These are phyloP conservation scores for Staphylotrichum longicolle DNA, from an alignment of 495 filamentous ascomycete species.

Conservation along the genomic window DNA sequence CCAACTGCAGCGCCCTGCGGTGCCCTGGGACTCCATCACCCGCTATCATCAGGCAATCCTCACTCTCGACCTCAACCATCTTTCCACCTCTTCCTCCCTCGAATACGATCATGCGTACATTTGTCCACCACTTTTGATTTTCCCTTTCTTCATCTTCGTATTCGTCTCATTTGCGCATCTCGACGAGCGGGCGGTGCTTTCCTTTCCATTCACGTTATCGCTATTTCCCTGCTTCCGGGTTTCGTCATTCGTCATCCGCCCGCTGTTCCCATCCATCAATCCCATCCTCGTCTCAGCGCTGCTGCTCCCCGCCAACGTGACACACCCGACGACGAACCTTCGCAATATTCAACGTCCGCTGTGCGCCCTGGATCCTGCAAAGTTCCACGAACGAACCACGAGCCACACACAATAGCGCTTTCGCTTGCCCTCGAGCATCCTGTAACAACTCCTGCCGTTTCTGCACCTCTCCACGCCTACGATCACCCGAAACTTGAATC, in stretches of 20 bases:
- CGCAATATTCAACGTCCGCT: background rate
- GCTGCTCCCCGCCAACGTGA: slow-evolving; percentile 12
- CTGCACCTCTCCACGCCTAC: background rate
- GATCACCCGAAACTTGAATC: background rate
- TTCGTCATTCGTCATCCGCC: slow-evolving; percentile 13
- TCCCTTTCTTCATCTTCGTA: background rate
- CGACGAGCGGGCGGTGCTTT: slow-evolving; percentile 18
- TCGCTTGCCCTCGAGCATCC: background rate
- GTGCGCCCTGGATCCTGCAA: background rate
- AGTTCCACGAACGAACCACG: slow-evolving; percentile 5
- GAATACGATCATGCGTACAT: background rate
- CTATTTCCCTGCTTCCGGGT: slow-evolving; percentile 1
- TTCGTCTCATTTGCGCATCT: slow-evolving; percentile 5
- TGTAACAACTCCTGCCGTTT: background rate
- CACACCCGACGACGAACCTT: slow-evolving; percentile 3
- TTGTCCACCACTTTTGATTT: background rate
- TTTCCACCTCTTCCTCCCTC: background rate
- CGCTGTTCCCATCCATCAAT: slow-evolving; percentile 12
- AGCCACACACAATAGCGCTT: slow-evolving; percentile 6
- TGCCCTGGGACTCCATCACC: too few species aligned
- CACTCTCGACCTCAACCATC: background rate
- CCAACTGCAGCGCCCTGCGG: too few species aligned
- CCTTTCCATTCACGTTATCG: background rate
- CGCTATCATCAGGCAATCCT: slow-evolving; percentile 7
- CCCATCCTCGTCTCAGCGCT: slow-evolving; percentile 5